Conservation (phyloP, 441 rosid species). For the Adansonia gregorii region DNA sequence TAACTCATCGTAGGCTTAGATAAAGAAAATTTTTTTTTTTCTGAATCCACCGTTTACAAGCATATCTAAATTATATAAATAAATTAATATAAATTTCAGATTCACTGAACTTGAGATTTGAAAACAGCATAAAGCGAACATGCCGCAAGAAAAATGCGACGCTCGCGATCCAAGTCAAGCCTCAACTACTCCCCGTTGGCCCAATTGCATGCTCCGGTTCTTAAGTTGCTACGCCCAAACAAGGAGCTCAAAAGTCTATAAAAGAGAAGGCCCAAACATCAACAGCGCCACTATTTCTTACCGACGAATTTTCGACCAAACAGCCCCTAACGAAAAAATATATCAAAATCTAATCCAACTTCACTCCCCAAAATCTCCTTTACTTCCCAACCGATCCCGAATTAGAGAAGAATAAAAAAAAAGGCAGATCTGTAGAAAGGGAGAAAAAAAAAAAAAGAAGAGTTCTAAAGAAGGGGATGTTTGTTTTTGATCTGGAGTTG, state of each 20-base stretch:
- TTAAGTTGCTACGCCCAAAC: neutral
- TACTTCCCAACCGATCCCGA: constrained; percentile 1
- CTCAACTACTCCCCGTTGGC: neutral
- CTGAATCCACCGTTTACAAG: no score
- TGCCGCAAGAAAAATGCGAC: constrained; percentile 2
- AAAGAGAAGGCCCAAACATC: neutral
- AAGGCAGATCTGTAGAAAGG: constrained; percentile 9
- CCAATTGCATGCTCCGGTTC: neutral
- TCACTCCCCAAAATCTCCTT: neutral
- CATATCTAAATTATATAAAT: no score
- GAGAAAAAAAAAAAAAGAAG: neutral
- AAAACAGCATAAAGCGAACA: neutral
- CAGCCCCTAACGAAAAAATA: neutral
- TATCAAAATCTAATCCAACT: constrained; percentile 11
- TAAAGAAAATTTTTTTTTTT: no score
- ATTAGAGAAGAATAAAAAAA: neutral
- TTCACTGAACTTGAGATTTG: neutral
- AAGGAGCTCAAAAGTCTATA: neutral
- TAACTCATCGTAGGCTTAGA: no score
- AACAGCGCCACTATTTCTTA: neutral
- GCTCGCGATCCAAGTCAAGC: neutral
- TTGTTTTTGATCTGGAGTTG: constrained; percentile 39
- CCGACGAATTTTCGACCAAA: constrained; percentile 6
- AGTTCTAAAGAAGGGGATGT: constrained; percentile 16
- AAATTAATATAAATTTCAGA: no score